These are phyloP conservation scores for Yarrowia sp. DNA, from an alignment of 805 yeast species.

Conservation along the genomic window DNA sequence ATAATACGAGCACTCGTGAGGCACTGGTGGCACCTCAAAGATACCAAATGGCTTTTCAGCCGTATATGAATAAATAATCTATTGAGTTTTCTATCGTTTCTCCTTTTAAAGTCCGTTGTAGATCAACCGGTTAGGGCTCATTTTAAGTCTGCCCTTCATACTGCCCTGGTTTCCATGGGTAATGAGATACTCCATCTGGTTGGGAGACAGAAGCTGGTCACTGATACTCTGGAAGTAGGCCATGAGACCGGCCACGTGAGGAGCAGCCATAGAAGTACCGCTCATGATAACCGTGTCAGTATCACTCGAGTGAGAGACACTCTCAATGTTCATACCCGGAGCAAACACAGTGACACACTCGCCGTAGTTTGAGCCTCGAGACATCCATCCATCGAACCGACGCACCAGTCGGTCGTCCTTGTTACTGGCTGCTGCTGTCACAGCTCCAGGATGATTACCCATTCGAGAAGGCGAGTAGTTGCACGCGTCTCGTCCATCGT, in stretches of 20 bases:
- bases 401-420: constrained; percentile 21
- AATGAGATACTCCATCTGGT: constrained; percentile 19
- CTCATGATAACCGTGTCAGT: constrained; percentile 53
- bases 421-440: constrained; percentile 24
- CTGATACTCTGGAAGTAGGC: constrained; percentile 61
- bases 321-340: constrained; percentile 89
- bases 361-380: constrained; percentile 60
- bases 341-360: constrained; percentile 95
- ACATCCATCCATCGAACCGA: constrained; percentile 25
- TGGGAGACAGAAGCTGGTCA: constrained; percentile 19
- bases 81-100: not conserved
- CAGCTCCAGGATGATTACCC: constrained; percentile 50
- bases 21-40: too few relatives aligned
- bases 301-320: constrained; percentile 52
- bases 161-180: constrained; percentile 28
- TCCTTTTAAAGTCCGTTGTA: constrained; percentile 10
- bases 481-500: constrained; percentile 32
- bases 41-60: too few relatives aligned
- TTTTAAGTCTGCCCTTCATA: constrained; percentile 18
- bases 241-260: constrained; percentile 91
- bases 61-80: not conserved
- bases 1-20: too few relatives aligned
- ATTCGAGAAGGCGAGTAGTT: constrained; percentile 23
- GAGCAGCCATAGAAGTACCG: constrained; percentile 99
- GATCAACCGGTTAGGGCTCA: constrained; percentile 25